Evolutionary conservation across 1,284 basidiomycete species (phyloP).

Genomic region (Pascua sp.): DNA sequence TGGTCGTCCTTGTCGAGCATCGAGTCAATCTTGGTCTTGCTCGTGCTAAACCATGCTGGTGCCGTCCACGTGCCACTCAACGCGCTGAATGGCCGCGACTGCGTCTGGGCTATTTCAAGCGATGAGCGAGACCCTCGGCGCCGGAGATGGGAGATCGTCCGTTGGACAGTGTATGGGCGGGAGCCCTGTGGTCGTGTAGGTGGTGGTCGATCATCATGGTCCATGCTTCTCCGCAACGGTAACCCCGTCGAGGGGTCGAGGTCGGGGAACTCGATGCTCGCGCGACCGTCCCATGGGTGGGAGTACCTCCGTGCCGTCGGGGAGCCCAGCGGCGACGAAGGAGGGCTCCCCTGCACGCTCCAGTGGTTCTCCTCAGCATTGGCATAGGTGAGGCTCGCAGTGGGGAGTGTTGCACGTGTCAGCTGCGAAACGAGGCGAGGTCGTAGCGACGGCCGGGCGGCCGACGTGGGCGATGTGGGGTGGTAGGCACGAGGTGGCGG

Average conservation of each 20-base stretch:
- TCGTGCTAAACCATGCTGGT: constrained; percentile 9
- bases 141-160: too few relatives aligned
- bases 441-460: constrained; percentile 1
- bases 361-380: constrained; percentile 9
- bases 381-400: constrained; percentile 31
- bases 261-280: constrained; percentile 34
- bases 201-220: background rate
- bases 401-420: constrained; percentile 35
- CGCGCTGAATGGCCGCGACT: constrained; percentile 8
- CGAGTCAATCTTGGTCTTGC: constrained; percentile 57
- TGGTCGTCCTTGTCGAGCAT: constrained; percentile 61
- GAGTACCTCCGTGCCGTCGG: background rate
- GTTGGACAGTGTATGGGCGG: background rate
- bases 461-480: background rate
- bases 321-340: background rate
- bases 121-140: background rate
- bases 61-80: background rate
- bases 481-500: constrained; percentile 2
- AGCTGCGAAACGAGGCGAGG: constrained; percentile 38
- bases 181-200: background rate
- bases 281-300: constrained; percentile 3
- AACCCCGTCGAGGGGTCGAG: constrained; percentile 42
- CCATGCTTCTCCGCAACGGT: constrained; percentile 13
- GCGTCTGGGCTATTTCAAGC: background rate
- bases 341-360: constrained; percentile 1